Conservation (phyloP, 2,329 filamentous ascomycete species). For the Neonectria punicea region DNA sequence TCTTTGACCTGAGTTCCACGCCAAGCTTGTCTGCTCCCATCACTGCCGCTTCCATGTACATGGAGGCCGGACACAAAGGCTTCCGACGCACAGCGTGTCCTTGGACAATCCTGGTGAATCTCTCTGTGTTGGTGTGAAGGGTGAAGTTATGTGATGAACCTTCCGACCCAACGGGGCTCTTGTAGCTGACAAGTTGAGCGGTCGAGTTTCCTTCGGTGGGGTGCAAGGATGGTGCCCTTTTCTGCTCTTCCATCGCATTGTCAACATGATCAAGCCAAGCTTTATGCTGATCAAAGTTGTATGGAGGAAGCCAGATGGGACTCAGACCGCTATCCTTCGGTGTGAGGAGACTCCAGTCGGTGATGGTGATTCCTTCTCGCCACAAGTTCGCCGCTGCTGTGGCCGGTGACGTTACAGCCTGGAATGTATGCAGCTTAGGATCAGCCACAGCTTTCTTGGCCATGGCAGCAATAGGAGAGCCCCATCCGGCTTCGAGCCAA, state of each 20-base stretch:
- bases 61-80: slow-evolving; percentile 36
- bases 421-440: slow-evolving; percentile 22
- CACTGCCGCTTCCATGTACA: slow-evolving; percentile 35
- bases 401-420: slow-evolving; percentile 17
- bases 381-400: slow-evolving; percentile 19
- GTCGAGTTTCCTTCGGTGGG: neutral
- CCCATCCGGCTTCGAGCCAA: slow-evolving; percentile 32
- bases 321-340: slow-evolving; percentile 17
- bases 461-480: slow-evolving; percentile 29
- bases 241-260: slow-evolving; percentile 19
- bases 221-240: neutral
- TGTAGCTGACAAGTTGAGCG: slow-evolving; percentile 20
- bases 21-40: slow-evolving; percentile 30
- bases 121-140: slow-evolving; percentile 21
- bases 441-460: slow-evolving; percentile 24
- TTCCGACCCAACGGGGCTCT: neutral
- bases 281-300: slow-evolving; percentile 28
- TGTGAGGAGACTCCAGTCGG: slow-evolving; percentile 31
- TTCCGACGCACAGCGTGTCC: slow-evolving; percentile 31
- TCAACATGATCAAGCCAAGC: slow-evolving; percentile 34
- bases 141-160: slow-evolving; percentile 21
- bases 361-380: slow-evolving; percentile 20
- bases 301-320: slow-evolving; percentile 32
- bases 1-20: slow-evolving; percentile 12
- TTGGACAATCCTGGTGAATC: slow-evolving; percentile 27